Conservation (phyloP, 169 alveolate genomes). For the Eimeria acervulina region DNA sequence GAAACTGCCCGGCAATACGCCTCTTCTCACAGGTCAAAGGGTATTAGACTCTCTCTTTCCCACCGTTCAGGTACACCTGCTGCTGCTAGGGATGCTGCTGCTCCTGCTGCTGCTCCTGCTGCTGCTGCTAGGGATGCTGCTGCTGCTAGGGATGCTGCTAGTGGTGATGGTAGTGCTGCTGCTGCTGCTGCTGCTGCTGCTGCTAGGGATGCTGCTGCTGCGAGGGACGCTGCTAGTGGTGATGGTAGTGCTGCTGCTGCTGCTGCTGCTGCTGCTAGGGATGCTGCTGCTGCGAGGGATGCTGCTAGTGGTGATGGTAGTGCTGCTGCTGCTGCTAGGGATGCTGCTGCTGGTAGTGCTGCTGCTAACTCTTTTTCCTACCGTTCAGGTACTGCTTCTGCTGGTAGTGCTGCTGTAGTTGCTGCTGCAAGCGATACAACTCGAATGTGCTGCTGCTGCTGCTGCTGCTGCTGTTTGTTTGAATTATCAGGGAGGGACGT, state of each 20-base stretch:
- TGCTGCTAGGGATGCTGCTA: neutral
- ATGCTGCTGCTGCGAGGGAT: neutral
- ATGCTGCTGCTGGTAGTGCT: too few relatives aligned
- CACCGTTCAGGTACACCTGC: conserved; percentile 89
- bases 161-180: neutral
- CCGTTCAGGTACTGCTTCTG: too few relatives aligned
- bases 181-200: neutral
- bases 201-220: neutral
- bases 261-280: neutral
- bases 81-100: neutral
- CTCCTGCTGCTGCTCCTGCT: conserved; percentile 16
- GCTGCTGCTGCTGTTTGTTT: too few relatives aligned
- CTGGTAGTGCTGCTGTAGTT: too few relatives aligned
- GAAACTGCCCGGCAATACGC: conserved; percentile 96
- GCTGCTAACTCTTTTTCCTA: too few relatives aligned
- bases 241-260: neutral
- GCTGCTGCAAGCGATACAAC: too few relatives aligned
- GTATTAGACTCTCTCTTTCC: conserved; percentile 99
- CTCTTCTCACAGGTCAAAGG: conserved; percentile 99
- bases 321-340: conserved; percentile 15
- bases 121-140: neutral
- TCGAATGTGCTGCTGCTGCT: too few relatives aligned
- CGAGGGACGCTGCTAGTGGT: neutral
- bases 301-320: neutral
- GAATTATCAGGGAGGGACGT: conserved; percentile 99